These are phyloP conservation scores for Lactarius trivialis DNA, from an alignment of 768 basidiomycete genomes.

Conservation along the genomic window DNA sequence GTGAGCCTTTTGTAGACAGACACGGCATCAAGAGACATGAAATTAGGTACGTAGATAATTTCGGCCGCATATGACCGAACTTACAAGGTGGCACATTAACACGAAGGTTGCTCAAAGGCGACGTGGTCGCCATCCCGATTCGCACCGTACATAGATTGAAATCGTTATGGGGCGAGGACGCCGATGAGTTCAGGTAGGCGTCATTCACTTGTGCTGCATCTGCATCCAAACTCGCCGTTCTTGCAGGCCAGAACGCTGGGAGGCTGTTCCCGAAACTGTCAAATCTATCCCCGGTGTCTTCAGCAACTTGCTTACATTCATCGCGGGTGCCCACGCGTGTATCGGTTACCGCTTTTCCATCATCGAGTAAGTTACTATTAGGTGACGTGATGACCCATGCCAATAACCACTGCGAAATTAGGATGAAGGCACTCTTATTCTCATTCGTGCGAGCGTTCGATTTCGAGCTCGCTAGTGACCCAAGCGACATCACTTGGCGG, in stretches of 20 bases:
- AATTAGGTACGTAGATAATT: slow-evolving; percentile 14
- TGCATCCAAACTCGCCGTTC: neutral
- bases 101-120: slow-evolving; percentile 13
- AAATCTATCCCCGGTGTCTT: slow-evolving; percentile 16
- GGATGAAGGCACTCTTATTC: slow-evolving; percentile 26
- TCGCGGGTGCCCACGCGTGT: slow-evolving; percentile 19
- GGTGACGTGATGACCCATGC: no score
- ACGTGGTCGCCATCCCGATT: slow-evolving; percentile 15
- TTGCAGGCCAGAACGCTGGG: slow-evolving; percentile 25
- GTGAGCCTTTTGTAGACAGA: slow-evolving; percentile 21
- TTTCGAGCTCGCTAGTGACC: slow-evolving; percentile 18
- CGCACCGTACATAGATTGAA: slow-evolving; percentile 14
- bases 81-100: neutral
- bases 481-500: slow-evolving; percentile 7
- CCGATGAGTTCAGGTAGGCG: slow-evolving; percentile 26
- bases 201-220: slow-evolving; percentile 1
- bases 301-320: slow-evolving; percentile 19
- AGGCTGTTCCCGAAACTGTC: slow-evolving; percentile 11
- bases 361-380: slow-evolving; percentile 23
- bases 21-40: slow-evolving; percentile 18
- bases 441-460: slow-evolving; percentile 26
- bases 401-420: neutral
- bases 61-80: neutral
- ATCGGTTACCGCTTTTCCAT: slow-evolving; percentile 23
- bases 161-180: slow-evolving; percentile 23